Evolutionary conservation across 352 stramenopile genomes (phyloP), one percentile per base, ranked within the genome.

Genomic region (Globisporangium orthogonon): DNA sequence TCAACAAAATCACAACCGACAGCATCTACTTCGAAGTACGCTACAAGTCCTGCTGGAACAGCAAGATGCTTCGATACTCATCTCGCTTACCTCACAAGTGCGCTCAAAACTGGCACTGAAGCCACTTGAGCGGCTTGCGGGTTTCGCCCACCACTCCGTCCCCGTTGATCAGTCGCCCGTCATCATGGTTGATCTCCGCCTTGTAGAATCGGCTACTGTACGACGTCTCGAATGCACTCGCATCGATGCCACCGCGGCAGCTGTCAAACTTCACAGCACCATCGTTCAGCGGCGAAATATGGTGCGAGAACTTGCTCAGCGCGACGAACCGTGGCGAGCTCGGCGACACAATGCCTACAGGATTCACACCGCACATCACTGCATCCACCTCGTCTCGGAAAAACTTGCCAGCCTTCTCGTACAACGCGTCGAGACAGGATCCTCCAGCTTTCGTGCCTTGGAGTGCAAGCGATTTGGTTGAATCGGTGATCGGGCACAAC

Each of bases 121-220:
- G 63, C 71, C 71, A 79, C 60, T 76, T 74, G 46, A 74, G 53
- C 1, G 71, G 71, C 64, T 79, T 74, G 47, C 68, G 61, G 39
- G 72, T 66, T 47, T 68, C 52, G 30, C 68, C 71, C 65, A 62
- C 76, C 56, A 56, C 60, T 13, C 67, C 68, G 35, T 79, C 71
- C 46, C 65, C 68, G 43, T 63, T 51, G 43, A 50, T 53, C 57
- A 79, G 66, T 4, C 54, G 47, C 11, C 49, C 57, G 51, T 79
- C 71, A 4, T 57, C 30, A 58, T 79, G 71, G 57, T 79, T 79
- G 39, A 79, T 61, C 7, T 50, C 46, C 33, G 67, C 71, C n/a
- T 65, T 60, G 61, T 80, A 80, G 49, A 67, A 66, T 3, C 50
- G 59, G 31, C 35, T 56, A 44, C 30, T 23, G 47, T 50, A 67